Percentiles rank a stretch among this genome's conserved stretches.
Conservation (phyloP, 1,284 basidiomycete species). For the Trametes polyzona region DNA sequence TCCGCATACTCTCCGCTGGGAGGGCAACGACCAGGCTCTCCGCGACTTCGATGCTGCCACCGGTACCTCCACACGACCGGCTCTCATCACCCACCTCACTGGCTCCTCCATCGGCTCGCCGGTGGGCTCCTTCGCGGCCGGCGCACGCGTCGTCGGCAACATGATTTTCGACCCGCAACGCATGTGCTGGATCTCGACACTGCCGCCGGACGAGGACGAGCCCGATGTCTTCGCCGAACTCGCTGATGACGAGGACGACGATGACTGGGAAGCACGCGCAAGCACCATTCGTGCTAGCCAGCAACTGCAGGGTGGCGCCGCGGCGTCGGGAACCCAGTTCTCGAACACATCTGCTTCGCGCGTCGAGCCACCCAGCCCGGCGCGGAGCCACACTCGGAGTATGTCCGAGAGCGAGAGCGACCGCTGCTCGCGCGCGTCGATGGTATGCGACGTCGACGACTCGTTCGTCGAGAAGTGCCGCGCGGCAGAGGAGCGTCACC, state of each 20-base stretch:
- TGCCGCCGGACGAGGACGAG: constrained; percentile 88
- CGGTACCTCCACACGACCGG: constrained; percentile 87
- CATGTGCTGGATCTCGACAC: constrained; percentile 93
- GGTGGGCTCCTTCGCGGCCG: constrained; percentile 73
- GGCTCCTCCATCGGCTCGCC: constrained; percentile 83
- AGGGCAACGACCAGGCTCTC: constrained; percentile 91
- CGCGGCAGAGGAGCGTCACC: constrained; percentile 79
- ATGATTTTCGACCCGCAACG: constrained; percentile 95
- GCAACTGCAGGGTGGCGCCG: constrained; percentile 39
- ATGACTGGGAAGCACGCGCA: constrained; percentile 70
- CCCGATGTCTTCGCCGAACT: constrained; percentile 91
- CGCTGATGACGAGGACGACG: constrained; percentile 85
- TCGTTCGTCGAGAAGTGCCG: constrained; percentile 73
- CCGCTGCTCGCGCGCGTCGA: constrained; percentile 72
- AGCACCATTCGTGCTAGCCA: constrained; percentile 77
- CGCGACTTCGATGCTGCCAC: constrained; percentile 88
- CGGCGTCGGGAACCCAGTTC: constrained; percentile 38
- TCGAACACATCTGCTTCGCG: constrained; percentile 32
- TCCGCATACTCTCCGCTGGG: constrained; percentile 86
- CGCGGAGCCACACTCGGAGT: constrained; percentile 64
- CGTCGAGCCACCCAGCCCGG: constrained; percentile 53
- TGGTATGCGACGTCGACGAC: constrained; percentile 75
- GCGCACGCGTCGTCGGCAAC: constrained; percentile 88
- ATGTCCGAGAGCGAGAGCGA: constrained; percentile 77
- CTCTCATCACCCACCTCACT: constrained; percentile 90